These are phyloP conservation scores for Auriscalpium orientale DNA, from an alignment of 768 basidiomycete genomes.

Conservation along the genomic window DNA sequence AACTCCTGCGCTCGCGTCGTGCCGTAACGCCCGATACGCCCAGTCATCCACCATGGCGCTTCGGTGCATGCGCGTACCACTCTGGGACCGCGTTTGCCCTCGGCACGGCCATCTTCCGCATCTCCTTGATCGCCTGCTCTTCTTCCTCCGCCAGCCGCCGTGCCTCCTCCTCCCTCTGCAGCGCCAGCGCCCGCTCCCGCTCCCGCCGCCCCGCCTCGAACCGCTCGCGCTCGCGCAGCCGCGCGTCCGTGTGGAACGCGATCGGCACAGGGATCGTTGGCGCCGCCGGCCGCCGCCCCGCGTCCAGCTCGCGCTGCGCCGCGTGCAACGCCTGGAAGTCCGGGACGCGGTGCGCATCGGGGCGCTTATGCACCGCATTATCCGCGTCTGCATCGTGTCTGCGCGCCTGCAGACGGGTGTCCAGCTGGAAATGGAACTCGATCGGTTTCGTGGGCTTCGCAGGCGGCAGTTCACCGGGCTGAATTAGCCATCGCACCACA, in stretches of 20 bases:
- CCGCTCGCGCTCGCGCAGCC: conserved; percentile 54
- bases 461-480: conserved; percentile 2
- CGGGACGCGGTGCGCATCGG: conserved; percentile 31
- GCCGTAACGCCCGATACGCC: not conserved
- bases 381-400: conserved; percentile 29
- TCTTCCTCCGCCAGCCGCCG: conserved; percentile 45
- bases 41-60: conserved; percentile 33
- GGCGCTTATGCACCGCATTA: conserved; percentile 4
- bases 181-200: conserved; percentile 47
- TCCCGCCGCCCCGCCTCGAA: conserved; percentile 53
- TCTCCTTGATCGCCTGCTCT: conserved; percentile 51
- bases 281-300: conserved; percentile 37
- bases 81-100: conserved; percentile 67
- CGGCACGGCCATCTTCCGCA: conserved; percentile 56
- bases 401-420: conserved; percentile 42
- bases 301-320: conserved; percentile 30
- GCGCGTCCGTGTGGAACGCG: conserved; percentile 43
- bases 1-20: not conserved
- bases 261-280: conserved; percentile 43
- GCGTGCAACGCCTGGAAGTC: conserved; percentile 51
- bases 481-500: not conserved
- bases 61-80: conserved; percentile 70
- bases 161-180: conserved; percentile 38
- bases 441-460: conserved; percentile 29
- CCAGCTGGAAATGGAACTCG: conserved; percentile 47